phyloP scores from a whole-genome alignment of 371 early-diverging fungal genomes.

The Mucor circinelloides region DNA sequence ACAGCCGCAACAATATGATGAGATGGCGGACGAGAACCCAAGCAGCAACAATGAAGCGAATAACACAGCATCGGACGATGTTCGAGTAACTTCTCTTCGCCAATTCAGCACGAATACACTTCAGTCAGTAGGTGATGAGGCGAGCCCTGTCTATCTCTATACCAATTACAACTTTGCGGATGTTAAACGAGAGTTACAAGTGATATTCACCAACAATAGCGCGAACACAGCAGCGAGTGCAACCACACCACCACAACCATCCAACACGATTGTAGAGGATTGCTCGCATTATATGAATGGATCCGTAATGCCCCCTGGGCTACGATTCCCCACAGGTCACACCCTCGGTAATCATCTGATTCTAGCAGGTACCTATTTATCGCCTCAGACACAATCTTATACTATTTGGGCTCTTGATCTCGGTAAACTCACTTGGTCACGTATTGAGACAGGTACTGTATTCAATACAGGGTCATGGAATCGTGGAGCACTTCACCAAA shows the following conservation, averaged over 20 bases:
- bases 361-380: conserved; percentile 75
- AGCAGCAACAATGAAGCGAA: neutral
- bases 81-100: conserved; percentile 1
- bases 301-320: conserved; percentile 68
- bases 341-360: conserved; percentile 73
- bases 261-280: conserved; percentile 1
- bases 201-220: conserved; percentile 45
- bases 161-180: conserved; percentile 84
- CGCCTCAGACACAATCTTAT: conserved; percentile 64
- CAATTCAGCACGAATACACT: conserved; percentile 13
- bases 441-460: conserved; percentile 69
- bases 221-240: neutral
- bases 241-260: neutral
- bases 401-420: conserved; percentile 76
- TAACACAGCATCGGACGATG: neutral
- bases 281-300: conserved; percentile 53
- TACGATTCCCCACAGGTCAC: conserved; percentile 79
- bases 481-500: conserved; percentile 67
- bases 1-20: neutral
- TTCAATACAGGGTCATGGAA: conserved; percentile 80
- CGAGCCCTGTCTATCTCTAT: conserved; percentile 64
- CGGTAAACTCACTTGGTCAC: conserved; percentile 65
- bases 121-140: conserved; percentile 17
- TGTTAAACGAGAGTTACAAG: conserved; percentile 75
- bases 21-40: neutral